Base-by-base conservation (phyloP, 352 stramenopile genomes). In the Pythium grandisporangium region DNA sequence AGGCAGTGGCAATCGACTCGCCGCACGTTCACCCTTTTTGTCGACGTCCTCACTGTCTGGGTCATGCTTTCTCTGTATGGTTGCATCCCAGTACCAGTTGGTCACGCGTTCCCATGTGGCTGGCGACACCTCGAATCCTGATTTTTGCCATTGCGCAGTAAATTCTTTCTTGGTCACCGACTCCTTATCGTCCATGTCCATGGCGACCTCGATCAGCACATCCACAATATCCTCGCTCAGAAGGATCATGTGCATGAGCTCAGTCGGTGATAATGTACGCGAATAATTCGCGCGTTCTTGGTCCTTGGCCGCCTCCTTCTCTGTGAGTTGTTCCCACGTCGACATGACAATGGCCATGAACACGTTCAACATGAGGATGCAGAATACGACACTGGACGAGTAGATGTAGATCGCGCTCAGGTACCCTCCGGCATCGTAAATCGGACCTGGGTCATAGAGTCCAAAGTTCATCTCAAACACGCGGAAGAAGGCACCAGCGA, bases 301-400 rank as follows among this genome's bases (percentile, higher is more conserved):
- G 4, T 63, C 56, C 7, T 65, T 70, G 12, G 77, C 66, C 14
- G 55, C 47, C 50, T 84, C 71, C 26, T 66, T 50, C n/a, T 82
- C 71, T 0, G 58, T 63, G 16, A 80, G 55, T 0, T 69, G 53
- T 23, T 84, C 68, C 71, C 71, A 82, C 21, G 69, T 84, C 30
- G 58, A 79, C 69, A 84, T 82, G 37, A 84, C 68, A 45, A 84
- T 84, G 16, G 71, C 71, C 71, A 84, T 84, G 45, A 84, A 84
- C 1, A 84, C 61, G 36, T 84, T 84, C 30, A 84, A 64, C 71
- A 84, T 80, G 43, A 84, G 66, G 44, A 84, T 84, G 43, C 68
- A 82, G 40, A 84, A 84, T 5, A 84, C 66, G 26, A 73, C 51
- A 36, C 71, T 84, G 2, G 66, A 63, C 7, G 71, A 72, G 57